Conservation (phyloP, 257 asterid genomes). For the Echium plantagineum region DNA sequence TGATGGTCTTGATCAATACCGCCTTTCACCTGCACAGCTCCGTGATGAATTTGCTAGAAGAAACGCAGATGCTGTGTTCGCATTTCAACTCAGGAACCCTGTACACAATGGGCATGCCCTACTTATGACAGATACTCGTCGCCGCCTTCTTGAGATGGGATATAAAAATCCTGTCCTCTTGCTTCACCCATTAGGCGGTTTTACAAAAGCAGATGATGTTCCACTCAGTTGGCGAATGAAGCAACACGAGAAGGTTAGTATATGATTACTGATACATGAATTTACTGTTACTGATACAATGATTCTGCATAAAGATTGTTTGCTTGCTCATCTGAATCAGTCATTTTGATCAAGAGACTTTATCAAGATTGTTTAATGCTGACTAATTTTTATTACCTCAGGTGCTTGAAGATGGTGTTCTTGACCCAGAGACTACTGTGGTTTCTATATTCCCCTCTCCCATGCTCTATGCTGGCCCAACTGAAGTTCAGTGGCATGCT, state of each 20-base stretch:
- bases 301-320: too few relatives aligned
- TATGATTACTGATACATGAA: background rate
- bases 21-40: conserved; percentile 78
- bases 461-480: conserved; percentile 96
- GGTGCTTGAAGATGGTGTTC: conserved; percentile 91
- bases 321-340: too few relatives aligned
- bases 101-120: conserved; percentile 94
- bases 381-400: conserved; percentile 5
- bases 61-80: conserved; percentile 85
- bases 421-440: conserved; percentile 85
- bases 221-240: conserved; percentile 90
- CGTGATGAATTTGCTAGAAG: conserved; percentile 63
- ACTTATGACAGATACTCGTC: conserved; percentile 85
- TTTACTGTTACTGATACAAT: too few relatives aligned
- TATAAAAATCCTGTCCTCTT: conserved; percentile 72
- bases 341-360: too few relatives aligned
- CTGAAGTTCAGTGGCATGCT: conserved; percentile 98
- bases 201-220: conserved; percentile 90
- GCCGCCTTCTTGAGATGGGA: conserved; percentile 85
- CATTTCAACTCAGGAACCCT: conserved; percentile 91
- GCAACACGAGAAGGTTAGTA: conserved; percentile 90
- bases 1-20: conserved; percentile 71
- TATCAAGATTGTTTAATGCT: conserved; percentile 9
- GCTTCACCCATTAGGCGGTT: conserved; percentile 88
- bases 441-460: conserved; percentile 96